Conservation (phyloP, 129 eudicot species). For the Pseudognaphalium luteoalbum region DNA sequence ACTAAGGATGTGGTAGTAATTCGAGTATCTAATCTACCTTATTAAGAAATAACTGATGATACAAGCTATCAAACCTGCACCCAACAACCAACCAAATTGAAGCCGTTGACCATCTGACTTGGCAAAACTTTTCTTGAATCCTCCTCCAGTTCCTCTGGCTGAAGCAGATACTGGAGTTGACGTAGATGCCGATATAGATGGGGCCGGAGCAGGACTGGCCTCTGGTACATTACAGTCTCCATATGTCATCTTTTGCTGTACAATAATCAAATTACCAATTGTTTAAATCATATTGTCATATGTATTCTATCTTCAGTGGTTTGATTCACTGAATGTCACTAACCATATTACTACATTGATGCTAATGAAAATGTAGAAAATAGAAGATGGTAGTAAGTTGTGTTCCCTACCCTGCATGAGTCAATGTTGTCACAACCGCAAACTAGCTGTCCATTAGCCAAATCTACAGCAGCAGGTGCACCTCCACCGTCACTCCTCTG, state of each 20-base stretch:
- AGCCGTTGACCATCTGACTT: slow-evolving; percentile 30
- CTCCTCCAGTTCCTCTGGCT: slow-evolving; percentile 25
- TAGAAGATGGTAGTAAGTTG: neutral
- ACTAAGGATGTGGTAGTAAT: neutral
- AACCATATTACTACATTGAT: neutral
- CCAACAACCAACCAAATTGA: slow-evolving; percentile 31
- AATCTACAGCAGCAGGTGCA: slow-evolving; percentile 80
- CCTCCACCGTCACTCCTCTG: slow-evolving; percentile 98
- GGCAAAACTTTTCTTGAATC: slow-evolving; percentile 29
- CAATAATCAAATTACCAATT: neutral
- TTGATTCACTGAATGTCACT: no score
- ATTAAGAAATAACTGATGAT: slow-evolving; percentile 22
- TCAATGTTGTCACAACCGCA: slow-evolving; percentile 67
- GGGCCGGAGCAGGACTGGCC: slow-evolving; percentile 46
- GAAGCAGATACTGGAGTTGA: slow-evolving; percentile 21
- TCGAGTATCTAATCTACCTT: slow-evolving; percentile 4
- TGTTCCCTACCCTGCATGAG: slow-evolving; percentile 65
- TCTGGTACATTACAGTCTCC: slow-evolving; percentile 54
- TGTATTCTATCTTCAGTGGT: neutral
- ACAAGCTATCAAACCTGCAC: slow-evolving; percentile 26
- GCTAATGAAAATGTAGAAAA: neutral
- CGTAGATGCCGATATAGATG: slow-evolving; percentile 16
- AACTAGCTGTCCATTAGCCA: slow-evolving; percentile 67
- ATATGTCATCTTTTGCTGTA: slow-evolving; percentile 64
- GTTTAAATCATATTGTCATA: slow-evolving; percentile 2